These are phyloP conservation scores for Naematelia encephala DNA, from an alignment of 768 basidiomycete species.

Conservation along the genomic window DNA sequence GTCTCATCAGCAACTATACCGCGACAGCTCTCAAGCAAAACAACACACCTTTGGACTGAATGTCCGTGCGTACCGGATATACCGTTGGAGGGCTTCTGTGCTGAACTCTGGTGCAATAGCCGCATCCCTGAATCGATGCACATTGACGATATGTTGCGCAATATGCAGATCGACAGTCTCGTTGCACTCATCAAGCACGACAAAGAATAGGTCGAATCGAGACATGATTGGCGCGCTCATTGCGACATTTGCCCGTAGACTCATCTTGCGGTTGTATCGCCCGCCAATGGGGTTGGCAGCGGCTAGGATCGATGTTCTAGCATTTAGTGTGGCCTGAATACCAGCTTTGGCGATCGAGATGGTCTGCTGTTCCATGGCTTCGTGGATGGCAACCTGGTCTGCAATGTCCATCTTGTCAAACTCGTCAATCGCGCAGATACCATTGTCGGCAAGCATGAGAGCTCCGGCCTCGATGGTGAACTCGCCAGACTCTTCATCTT, in stretches of 20 bases:
- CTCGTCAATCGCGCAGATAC: conserved; percentile 99
- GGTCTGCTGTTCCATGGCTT: conserved; percentile 57
- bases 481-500: conserved; percentile 97
- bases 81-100: conserved; percentile 91
- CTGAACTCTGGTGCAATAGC: conserved; percentile 96
- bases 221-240: conserved; percentile 99
- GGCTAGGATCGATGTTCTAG: conserved; percentile 93
- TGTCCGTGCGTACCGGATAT: conserved; percentile 94
- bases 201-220: conserved; percentile 96
- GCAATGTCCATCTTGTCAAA: conserved; percentile 99
- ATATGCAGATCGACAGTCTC: conserved; percentile 88
- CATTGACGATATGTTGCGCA: conserved; percentile 94
- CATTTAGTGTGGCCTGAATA: conserved; percentile 96
- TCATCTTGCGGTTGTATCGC: conserved; percentile 91
- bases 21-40: background rate
- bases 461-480: conserved; percentile 99
- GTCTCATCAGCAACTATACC: conserved; percentile 7
- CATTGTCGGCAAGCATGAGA: conserved; percentile 98
- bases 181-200: conserved; percentile 95
- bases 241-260: conserved; percentile 83
- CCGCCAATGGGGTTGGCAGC: conserved; percentile 98
- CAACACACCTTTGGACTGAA: conserved; percentile 86
- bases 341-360: conserved; percentile 75
- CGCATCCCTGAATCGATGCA: conserved; percentile 90
- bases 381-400: conserved; percentile 98